These are phyloP conservation scores for Sugiyamaella pinicola DNA, from an alignment of 1,139 yeast species.

Conservation along the genomic window DNA sequence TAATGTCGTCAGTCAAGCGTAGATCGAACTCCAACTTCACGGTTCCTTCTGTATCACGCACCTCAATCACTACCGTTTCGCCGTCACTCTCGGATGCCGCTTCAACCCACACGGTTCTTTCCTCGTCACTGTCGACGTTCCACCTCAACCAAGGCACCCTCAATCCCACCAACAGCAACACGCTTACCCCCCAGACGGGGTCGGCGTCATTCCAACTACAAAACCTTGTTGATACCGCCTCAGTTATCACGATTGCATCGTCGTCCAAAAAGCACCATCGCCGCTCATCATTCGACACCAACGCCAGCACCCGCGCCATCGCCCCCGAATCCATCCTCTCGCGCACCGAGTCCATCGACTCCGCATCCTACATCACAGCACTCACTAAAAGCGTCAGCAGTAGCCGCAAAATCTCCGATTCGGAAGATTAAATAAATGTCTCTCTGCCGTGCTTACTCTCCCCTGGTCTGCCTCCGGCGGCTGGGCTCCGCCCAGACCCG, in stretches of 20 bases:
- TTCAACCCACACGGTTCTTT: slow-evolving; percentile 28
- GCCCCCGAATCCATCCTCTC: slow-evolving; percentile 43
- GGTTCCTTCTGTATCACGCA: slow-evolving; percentile 37
- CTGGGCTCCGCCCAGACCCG: slow-evolving; percentile 18
- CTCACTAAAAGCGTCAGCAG: slow-evolving; percentile 25
- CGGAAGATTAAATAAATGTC: slow-evolving; percentile 7
- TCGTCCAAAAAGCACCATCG: slow-evolving; percentile 42
- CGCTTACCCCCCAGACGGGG: slow-evolving; percentile 16
- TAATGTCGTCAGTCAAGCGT: slow-evolving; percentile 30
- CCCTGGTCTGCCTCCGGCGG: slow-evolving; percentile 14
- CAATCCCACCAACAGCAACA: slow-evolving; percentile 5
- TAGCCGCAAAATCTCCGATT: slow-evolving; percentile 15
- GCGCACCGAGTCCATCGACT: slow-evolving; percentile 35
- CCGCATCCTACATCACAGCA: slow-evolving; percentile 23
- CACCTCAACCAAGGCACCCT: slow-evolving; percentile 17
- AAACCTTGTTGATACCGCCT: slow-evolving; percentile 38
- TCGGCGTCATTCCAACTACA: slow-evolving; percentile 15
- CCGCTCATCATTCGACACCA: slow-evolving; percentile 44
- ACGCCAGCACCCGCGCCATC: slow-evolving; percentile 44
- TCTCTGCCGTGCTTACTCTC: background rate
- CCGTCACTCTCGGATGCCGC: slow-evolving; percentile 33
- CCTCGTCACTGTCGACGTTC: slow-evolving; percentile 26
- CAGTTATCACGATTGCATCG: slow-evolving; percentile 45
- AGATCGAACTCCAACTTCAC: slow-evolving; percentile 39
- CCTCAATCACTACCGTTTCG: slow-evolving; percentile 38